Conservation (phyloP, 2,329 filamentous ascomycete genomes). For the Pyricularia pennisetigena region DNA sequence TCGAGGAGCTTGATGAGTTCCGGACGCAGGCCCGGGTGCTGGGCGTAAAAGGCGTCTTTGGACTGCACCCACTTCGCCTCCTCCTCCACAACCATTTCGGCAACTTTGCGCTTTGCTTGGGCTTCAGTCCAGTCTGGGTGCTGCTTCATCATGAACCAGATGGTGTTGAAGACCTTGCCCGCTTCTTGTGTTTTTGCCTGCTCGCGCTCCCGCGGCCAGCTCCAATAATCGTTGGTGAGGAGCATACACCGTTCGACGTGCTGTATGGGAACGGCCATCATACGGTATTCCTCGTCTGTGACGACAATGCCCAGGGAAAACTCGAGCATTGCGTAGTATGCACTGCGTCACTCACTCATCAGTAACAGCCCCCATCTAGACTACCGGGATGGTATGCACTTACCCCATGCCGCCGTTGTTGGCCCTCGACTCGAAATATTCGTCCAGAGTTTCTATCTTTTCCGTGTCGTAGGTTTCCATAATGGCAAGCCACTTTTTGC, state of each 20-base stretch:
- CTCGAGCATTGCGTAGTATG: background rate
- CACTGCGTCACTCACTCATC: background rate
- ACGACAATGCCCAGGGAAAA: background rate
- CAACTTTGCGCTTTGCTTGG: background rate
- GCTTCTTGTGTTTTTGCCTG: background rate
- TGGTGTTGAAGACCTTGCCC: background rate
- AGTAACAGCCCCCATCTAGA: background rate
- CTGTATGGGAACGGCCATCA: background rate
- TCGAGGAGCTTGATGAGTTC: background rate
- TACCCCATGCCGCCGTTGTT: background rate
- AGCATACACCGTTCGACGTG: background rate
- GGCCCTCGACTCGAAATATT: background rate
- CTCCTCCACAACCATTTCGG: background rate
- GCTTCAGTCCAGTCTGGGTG: background rate
- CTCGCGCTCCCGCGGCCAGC: background rate
- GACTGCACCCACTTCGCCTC: background rate
- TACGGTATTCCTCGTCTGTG: background rate
- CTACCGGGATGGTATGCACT: background rate
- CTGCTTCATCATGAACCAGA: background rate
- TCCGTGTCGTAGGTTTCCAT: background rate
- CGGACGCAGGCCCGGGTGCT: background rate
- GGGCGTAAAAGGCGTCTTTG: background rate
- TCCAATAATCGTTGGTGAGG: background rate
- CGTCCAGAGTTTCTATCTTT: background rate
- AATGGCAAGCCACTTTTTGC: background rate